A percentile compares a stretch with the other conserved stretches of the same genome.
Conservation (phyloP, 306 rosid genomes). For the Begonia fuchsioides region DNA sequence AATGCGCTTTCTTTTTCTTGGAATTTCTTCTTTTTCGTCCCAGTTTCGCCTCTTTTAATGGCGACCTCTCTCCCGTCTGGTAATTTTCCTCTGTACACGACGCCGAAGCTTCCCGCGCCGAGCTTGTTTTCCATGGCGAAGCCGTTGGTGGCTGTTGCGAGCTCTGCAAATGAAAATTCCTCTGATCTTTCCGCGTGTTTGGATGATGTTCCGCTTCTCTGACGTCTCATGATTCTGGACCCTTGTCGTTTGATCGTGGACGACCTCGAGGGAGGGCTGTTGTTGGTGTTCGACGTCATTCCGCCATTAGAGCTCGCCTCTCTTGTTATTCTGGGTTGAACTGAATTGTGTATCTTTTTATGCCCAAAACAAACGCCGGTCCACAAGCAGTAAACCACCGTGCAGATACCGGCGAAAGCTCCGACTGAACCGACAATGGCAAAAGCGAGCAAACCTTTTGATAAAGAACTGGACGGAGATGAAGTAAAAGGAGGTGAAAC, state of each 20-base stretch:
- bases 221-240: conserved; percentile 72
- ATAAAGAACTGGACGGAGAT: conserved; percentile 34
- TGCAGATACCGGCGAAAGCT: conserved; percentile 57
- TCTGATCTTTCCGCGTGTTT: conserved; percentile 63
- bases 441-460: conserved; percentile 53
- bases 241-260: conserved; percentile 52
- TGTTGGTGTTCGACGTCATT: conserved; percentile 17
- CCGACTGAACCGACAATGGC: conserved; percentile 78
- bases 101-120: conserved; percentile 88
- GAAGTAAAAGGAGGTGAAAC: conserved; percentile 1
- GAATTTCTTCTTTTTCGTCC: conserved; percentile 35
- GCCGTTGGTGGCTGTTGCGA: conserved; percentile 43
- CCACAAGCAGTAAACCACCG: conserved; percentile 54
- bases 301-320: conserved; percentile 41
- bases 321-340: conserved; percentile 78
- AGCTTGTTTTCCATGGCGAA: conserved; percentile 55
- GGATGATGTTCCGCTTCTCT: conserved; percentile 88
- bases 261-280: conserved; percentile 43
- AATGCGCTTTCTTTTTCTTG: conserved; percentile 89
- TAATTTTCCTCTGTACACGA: conserved; percentile 66
- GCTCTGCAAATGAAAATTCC: conserved; percentile 63
- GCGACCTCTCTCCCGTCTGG: conserved; percentile 72
- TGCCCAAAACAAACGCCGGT: conserved; percentile 72
- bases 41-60: conserved; percentile 55
- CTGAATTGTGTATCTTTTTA: conserved; percentile 79